These are phyloP conservation scores for Ceratocystiopsis brevicomis DNA, from an alignment of 2,329 filamentous ascomycete genomes.

Conservation along the genomic window DNA sequence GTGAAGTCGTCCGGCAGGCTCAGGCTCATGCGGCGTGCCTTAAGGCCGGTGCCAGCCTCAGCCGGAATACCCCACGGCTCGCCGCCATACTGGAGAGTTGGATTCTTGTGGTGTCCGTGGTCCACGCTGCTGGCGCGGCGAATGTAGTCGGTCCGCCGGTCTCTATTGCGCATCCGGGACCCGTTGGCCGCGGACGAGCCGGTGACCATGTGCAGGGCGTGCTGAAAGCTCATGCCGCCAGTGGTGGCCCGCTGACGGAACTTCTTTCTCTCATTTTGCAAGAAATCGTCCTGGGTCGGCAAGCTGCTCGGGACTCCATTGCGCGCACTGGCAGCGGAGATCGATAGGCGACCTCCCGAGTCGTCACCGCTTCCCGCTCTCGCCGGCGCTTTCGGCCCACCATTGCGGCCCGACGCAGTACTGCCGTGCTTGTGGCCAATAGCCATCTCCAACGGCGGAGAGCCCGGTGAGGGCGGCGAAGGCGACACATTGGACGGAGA, in stretches of 20 bases:
- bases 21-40: constrained; percentile 59
- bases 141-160: constrained; percentile 1
- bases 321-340: background rate
- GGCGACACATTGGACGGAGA: constrained; percentile 31
- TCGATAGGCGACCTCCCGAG: too few relatives aligned
- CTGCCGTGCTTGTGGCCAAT: constrained; percentile 10
- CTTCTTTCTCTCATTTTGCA: constrained; percentile 29
- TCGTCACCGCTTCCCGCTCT: too few relatives aligned
- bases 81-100: constrained; percentile 11
- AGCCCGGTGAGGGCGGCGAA: constrained; percentile 31
- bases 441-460: constrained; percentile 23
- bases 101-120: constrained; percentile 12
- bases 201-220: constrained; percentile 28
- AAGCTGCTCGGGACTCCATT: constrained; percentile 11
- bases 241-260: constrained; percentile 26
- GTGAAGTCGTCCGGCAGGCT: constrained; percentile 56
- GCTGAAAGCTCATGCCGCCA: constrained; percentile 25
- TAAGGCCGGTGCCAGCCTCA: constrained; percentile 53
- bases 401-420: too few relatives aligned
- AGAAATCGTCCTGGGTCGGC: constrained; percentile 26
- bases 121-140: constrained; percentile 33
- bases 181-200: constrained; percentile 4
- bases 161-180: too few relatives aligned
- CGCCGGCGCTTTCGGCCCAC: too few relatives aligned
- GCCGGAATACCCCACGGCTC: constrained; percentile 40